phyloP scores from a whole-genome alignment of 139 green algal species.

The Haematococcus sp. region DNA sequence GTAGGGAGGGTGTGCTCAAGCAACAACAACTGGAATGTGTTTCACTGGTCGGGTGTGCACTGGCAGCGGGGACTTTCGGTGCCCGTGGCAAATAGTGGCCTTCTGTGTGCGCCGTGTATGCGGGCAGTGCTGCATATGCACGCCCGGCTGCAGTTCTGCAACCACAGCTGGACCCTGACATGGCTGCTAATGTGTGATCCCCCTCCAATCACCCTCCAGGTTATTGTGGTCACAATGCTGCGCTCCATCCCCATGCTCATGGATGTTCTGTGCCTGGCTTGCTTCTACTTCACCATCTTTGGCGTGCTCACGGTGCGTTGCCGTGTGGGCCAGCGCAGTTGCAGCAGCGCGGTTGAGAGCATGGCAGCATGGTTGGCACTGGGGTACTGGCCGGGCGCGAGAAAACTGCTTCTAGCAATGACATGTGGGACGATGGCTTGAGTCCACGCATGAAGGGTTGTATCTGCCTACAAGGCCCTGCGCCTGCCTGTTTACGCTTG shows the following conservation, averaged over 20 bases:
- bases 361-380: no score
- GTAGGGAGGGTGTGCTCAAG: no score
- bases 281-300: constrained; percentile 74
- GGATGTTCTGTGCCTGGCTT: constrained; percentile 66
- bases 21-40: no score
- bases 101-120: not conserved
- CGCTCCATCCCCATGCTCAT: constrained; percentile 68
- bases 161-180: not conserved
- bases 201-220: no score
- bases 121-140: not conserved
- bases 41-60: not conserved
- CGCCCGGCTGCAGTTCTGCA: not conserved
- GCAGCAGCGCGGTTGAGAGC: no score
- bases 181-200: not conserved
- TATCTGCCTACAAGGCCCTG: no score
- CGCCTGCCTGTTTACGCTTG: no score
- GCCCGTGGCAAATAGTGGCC: not conserved
- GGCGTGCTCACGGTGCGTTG: constrained; percentile 49
- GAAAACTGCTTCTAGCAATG: no score
- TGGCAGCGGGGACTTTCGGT: not conserved
- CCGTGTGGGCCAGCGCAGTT: no score
- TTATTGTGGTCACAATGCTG: constrained; percentile 67
- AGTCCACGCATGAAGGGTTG: no score
- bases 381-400: no score
- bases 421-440: no score